Conservation (phyloP, 2,329 filamentous ascomycete genomes). For the Emericellopsis atlantica region DNA sequence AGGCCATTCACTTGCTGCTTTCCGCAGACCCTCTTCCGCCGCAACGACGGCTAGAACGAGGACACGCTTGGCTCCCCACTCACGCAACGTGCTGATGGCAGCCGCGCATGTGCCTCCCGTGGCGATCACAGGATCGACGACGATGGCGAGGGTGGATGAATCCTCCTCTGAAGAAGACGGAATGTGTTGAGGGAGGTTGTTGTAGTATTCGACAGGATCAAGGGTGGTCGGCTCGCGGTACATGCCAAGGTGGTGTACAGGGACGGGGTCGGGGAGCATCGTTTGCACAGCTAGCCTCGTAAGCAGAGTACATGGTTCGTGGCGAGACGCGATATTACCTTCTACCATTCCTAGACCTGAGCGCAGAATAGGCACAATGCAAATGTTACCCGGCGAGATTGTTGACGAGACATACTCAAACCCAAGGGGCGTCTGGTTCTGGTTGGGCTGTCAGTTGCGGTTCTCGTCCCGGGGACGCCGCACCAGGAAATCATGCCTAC, state of each 20-base stretch:
- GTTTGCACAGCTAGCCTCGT: slow-evolving; percentile 54
- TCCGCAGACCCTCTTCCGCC: slow-evolving; percentile 55
- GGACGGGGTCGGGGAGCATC: slow-evolving; percentile 66
- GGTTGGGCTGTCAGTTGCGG: slow-evolving; percentile 1
- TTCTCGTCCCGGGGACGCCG: background rate
- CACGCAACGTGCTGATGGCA: slow-evolving; percentile 75
- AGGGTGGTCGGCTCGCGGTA: slow-evolving; percentile 84
- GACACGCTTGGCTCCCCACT: slow-evolving; percentile 83
- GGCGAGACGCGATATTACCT: slow-evolving; percentile 29
- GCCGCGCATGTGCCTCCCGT: slow-evolving; percentile 84
- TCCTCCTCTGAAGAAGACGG: slow-evolving; percentile 21
- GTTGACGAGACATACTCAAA: slow-evolving; percentile 58
- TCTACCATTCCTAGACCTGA: slow-evolving; percentile 88
- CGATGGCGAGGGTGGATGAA: slow-evolving; percentile 53
- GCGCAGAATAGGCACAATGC: slow-evolving; percentile 82
- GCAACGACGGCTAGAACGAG: slow-evolving; percentile 66
- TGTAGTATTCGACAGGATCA: slow-evolving; percentile 92
- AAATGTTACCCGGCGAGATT: slow-evolving; percentile 54
- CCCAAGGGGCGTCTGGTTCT: slow-evolving; percentile 71
- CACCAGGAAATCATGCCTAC: slow-evolving; percentile 27
- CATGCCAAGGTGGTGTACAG: slow-evolving; percentile 86
- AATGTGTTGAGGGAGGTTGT: slow-evolving; percentile 75
- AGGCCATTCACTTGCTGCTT: slow-evolving; percentile 66
- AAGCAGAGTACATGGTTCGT: background rate
- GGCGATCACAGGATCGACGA: slow-evolving; percentile 87